Base-by-base conservation (phyloP, 257 asterid genomes). In the Petunia axillaris region DNA sequence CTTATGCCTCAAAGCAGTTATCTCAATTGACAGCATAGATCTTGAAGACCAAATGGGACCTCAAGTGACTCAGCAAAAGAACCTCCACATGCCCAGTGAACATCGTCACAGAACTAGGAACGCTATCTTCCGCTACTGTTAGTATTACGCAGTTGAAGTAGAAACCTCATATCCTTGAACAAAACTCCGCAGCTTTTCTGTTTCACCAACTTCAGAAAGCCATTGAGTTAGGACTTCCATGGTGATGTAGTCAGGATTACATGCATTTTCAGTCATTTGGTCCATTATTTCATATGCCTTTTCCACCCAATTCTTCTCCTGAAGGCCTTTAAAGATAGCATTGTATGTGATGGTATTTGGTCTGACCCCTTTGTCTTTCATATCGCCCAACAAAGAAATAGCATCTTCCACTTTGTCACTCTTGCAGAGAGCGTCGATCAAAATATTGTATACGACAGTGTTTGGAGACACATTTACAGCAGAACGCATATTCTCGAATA, bases 211-310 rank as follows among this genome's bases (percentile, higher is more conserved):
- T 1, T 87, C 89, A 81, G 97, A 76, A 78, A 92, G 90, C 99
- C 99, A 95, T 81, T 85, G 91, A 0, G 91, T 90, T 54, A 95
- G 96, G 52, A 90, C 87, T 60, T 89, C 97, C 94, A 95, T 87
- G 38, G 99, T 95, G 46, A 90, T 41, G 87, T 85, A 92, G 70
- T 93, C 95, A 38, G 99, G 99, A 85, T 83, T 80, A 77, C 97
- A 93, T 4, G 87, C 89, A 38, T 87, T 83, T 64, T 90, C 89
- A 7, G 84, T 88, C 99, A 95, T 95, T 82, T 87, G 88, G 77
- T 93, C 90, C 99, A 95, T 95, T n/a, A 86, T 85, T 50, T 86
- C 82, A 62, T 90, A 80, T 1, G 97, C 96, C 79, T 85, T 92
- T 41, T 91, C 96, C 35, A 85, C 53, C 96, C 85, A 88, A 76